These are phyloP conservation scores for Eremothecium gossypii DNA, from an alignment of 1,139 yeast genomes.

Conservation along the genomic window DNA sequence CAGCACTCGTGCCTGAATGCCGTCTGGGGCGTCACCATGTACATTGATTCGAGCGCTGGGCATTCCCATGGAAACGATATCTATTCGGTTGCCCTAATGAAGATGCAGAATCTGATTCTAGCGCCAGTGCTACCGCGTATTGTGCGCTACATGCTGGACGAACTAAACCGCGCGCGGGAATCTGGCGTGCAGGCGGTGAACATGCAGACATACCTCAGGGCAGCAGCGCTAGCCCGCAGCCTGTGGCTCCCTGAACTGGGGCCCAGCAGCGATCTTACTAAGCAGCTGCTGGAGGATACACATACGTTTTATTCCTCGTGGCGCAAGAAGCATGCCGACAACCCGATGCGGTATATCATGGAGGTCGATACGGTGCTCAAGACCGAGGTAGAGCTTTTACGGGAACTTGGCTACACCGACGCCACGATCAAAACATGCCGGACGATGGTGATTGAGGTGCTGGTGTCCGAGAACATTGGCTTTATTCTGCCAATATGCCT, in stretches of 20 bases:
- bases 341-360: constrained; percentile 40
- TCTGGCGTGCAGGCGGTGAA: constrained; percentile 29
- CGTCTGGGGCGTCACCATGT: constrained; percentile 80
- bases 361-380: constrained; percentile 43
- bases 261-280: constrained; percentile 61
- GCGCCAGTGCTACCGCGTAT: constrained; percentile 17
- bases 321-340: constrained; percentile 37
- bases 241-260: constrained; percentile 36
- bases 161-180: constrained; percentile 14
- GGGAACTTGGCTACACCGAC: constrained; percentile 13
- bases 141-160: constrained; percentile 11
- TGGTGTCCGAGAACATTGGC: constrained; percentile 18
- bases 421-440: constrained; percentile 20
- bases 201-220: constrained; percentile 5
- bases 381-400: constrained; percentile 42
- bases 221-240: too few relatives aligned
- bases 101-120: constrained; percentile 43
- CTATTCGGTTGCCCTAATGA: constrained; percentile 64
- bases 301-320: constrained; percentile 45
- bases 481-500: constrained; percentile 5
- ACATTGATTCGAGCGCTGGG: constrained; percentile 65
- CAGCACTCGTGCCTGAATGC: constrained; percentile 69
- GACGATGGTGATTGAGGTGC: constrained; percentile 15
- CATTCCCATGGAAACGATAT: constrained; percentile 53
- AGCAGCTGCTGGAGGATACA: constrained; percentile 47